phyloP scores from a whole-genome alignment of 2,329 filamentous ascomycete species.

The Cladophialophora exuberans region DNA sequence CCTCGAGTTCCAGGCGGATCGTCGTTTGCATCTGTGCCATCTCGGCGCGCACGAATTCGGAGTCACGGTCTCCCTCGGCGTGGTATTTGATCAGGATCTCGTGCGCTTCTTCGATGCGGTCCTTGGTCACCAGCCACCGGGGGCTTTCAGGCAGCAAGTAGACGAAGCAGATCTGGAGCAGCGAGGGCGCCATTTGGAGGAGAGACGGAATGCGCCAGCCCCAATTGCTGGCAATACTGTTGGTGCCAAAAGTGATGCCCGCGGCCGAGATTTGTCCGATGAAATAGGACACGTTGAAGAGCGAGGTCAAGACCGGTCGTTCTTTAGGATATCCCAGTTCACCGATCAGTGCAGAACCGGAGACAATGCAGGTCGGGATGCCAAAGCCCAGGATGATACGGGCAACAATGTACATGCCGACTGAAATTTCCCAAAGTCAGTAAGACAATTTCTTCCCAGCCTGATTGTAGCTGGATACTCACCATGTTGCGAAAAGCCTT shows the following conservation, averaged over 20 bases:
- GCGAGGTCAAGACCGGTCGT: conserved; percentile 60
- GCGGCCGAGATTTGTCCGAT: conserved; percentile 49
- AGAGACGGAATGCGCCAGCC: conserved; percentile 50
- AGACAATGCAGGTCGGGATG: conserved; percentile 63
- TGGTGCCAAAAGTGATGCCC: conserved; percentile 47
- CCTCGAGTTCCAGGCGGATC: conserved; percentile 58
- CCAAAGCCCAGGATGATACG: conserved; percentile 64
- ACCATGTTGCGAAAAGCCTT: conserved; percentile 56
- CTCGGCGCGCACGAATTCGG: conserved; percentile 60
- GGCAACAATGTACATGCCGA: conserved; percentile 63
- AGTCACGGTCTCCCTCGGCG: conserved; percentile 56
- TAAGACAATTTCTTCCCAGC: background rate
- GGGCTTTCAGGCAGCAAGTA: conserved; percentile 35
- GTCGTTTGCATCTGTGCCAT: conserved; percentile 64
- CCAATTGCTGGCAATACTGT: conserved; percentile 45
- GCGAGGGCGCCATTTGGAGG: conserved; percentile 45
- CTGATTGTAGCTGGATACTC: conserved; percentile 24
- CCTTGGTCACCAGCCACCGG: conserved; percentile 33
- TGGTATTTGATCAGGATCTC: conserved; percentile 48
- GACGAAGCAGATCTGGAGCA: conserved; percentile 36
- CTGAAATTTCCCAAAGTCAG: conserved; percentile 36
- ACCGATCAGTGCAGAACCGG: conserved; percentile 61
- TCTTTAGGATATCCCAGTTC: conserved; percentile 66
- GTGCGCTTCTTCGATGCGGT: conserved; percentile 35
- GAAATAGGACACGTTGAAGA: conserved; percentile 65